These are phyloP conservation scores for Raphidocelis subcapitata DNA, from an alignment of 139 green algal species.

Conservation along the genomic window DNA sequence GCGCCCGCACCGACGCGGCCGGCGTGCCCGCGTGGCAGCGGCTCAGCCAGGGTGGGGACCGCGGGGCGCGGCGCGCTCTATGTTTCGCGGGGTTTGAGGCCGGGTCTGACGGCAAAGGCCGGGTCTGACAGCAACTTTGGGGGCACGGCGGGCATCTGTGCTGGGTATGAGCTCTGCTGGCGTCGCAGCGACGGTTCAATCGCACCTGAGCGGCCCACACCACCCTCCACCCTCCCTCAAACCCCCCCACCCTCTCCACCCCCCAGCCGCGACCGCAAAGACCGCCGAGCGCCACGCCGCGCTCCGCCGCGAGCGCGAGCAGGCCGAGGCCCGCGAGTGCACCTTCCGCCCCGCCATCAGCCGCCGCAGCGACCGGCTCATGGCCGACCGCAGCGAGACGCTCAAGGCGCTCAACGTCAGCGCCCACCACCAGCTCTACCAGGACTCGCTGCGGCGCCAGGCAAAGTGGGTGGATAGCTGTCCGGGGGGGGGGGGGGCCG, in stretches of 20 bases:
- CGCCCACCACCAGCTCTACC: slow-evolving; percentile 71
- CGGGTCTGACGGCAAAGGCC: too few species aligned
- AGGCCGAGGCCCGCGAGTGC: slow-evolving; percentile 47
- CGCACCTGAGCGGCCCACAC: too few species aligned
- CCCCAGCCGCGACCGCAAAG: slow-evolving; percentile 33
- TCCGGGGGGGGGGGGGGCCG: too few species aligned
- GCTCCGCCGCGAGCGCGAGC: slow-evolving; percentile 43
- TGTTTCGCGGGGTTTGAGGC: too few species aligned
- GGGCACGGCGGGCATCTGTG: too few species aligned
- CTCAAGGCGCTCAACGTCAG: slow-evolving; percentile 47
- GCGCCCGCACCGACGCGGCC: slow-evolving; percentile 19
- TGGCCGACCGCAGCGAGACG: slow-evolving; percentile 62
- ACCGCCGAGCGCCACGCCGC: slow-evolving; percentile 39
- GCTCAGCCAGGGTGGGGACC: slow-evolving; percentile 29
- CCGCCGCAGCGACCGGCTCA: slow-evolving; percentile 46
- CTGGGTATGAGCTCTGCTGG: too few species aligned
- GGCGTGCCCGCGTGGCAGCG: slow-evolving; percentile 35
- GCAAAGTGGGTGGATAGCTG: slow-evolving; percentile 39
- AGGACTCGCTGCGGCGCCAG: slow-evolving; percentile 57
- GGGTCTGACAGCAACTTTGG: too few species aligned
- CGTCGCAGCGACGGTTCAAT: too few species aligned
- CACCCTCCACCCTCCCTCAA: too few species aligned
- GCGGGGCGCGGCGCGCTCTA: too few species aligned
- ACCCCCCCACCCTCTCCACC: too few species aligned
- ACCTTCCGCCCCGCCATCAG: slow-evolving; percentile 76